These are phyloP conservation scores for Fusarium lyarnte DNA, from an alignment of 2,329 filamentous ascomycete genomes.

Conservation along the genomic window DNA sequence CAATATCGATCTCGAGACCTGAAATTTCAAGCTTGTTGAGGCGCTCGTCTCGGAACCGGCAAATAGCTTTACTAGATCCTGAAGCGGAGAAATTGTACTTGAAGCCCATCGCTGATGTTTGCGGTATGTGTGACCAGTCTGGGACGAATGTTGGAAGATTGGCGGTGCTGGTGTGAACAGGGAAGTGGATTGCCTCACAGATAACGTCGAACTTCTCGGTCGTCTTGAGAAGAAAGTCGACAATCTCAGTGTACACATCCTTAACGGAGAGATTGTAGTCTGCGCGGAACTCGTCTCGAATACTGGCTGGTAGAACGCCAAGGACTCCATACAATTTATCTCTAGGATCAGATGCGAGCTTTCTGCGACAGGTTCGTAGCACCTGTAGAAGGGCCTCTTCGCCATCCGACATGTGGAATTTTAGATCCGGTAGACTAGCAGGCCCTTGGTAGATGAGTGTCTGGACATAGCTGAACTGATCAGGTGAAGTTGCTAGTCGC, in stretches of 20 bases:
- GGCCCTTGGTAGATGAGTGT: constrained; percentile 16
- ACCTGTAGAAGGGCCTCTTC: constrained; percentile 12
- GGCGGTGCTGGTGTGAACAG: neutral
- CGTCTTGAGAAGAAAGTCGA: constrained; percentile 24
- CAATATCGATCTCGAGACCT: neutral
- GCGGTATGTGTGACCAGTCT: constrained; percentile 24
- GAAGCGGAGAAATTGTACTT: constrained; percentile 16
- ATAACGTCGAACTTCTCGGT: constrained; percentile 15
- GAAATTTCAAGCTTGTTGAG: constrained; percentile 27
- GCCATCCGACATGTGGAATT: neutral
- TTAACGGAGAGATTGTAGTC: constrained; percentile 21
- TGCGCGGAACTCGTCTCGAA: neutral
- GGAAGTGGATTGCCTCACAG: constrained; percentile 21
- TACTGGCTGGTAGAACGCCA: neutral
- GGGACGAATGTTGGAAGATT: constrained; percentile 23
- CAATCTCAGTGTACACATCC: constrained; percentile 21
- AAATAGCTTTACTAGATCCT: neutral
- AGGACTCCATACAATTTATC: constrained; percentile 23
- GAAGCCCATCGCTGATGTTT: constrained; percentile 14
- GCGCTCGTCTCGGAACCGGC: constrained; percentile 1
- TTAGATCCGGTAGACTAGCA: neutral
- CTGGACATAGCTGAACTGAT: constrained; percentile 15
- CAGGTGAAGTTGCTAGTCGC: neutral
- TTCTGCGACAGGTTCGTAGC: constrained; percentile 6
- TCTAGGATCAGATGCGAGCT: constrained; percentile 14